Percentiles rank a stretch among this genome's conserved stretches.
Evolutionary conservation across 495 filamentous ascomycete genomes (phyloP).

Genomic region (Penicillium parvum): DNA sequence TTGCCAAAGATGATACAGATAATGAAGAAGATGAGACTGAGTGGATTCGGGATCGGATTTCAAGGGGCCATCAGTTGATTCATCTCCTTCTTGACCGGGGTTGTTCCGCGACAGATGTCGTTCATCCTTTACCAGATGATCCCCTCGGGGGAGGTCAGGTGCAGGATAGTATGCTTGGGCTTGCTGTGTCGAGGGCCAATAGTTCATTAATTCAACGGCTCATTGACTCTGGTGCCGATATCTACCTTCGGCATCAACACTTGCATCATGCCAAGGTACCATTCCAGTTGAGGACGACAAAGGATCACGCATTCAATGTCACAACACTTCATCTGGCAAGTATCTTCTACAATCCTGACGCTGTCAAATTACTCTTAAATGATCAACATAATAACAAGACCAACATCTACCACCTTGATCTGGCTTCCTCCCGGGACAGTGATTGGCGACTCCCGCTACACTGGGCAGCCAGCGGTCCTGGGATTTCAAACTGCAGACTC

Average conservation of each 20-base stretch:
- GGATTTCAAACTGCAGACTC: neutral
- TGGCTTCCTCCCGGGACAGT: conserved; percentile 1
- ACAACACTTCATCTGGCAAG: neutral
- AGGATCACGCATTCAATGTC: neutral
- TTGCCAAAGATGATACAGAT: too few relatives aligned
- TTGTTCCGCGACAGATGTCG: too few relatives aligned
- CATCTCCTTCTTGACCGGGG: too few relatives aligned
- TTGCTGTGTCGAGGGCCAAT: too few relatives aligned
- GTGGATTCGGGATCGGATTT: too few relatives aligned
- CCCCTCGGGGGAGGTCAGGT: too few relatives aligned
- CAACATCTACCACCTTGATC: neutral
- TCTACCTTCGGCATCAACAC: neutral
- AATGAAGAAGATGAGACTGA: too few relatives aligned
- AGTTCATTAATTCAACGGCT: neutral
- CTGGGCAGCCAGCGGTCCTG: conserved; percentile 7
- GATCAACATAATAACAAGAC: neutral
- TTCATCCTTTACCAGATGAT: too few relatives aligned
- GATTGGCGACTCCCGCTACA: conserved; percentile 12
- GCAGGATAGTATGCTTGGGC: too few relatives aligned
- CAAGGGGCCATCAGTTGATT: too few relatives aligned
- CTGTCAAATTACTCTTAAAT: neutral
- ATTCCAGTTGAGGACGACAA: neutral
- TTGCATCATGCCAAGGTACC: too few relatives aligned
- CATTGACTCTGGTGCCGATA: neutral
- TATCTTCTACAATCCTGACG: neutral